These are phyloP conservation scores for Actinomortierella wolfii DNA, from an alignment of 371 early-diverging fungal genomes.

Conservation along the genomic window DNA sequence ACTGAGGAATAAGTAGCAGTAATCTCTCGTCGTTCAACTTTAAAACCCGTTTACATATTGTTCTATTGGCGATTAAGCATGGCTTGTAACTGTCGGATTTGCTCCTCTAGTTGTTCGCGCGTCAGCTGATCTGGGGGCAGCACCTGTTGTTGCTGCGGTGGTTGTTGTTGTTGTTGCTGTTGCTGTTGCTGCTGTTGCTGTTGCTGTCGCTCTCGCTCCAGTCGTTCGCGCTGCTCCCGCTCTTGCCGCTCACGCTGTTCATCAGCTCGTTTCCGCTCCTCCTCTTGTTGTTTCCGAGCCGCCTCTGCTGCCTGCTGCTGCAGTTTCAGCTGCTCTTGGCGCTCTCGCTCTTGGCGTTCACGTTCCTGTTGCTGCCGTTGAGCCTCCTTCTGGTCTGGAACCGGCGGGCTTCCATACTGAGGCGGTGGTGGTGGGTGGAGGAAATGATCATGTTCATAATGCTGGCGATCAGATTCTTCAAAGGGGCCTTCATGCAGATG, in stretches of 20 bases:
- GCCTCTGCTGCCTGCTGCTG: constrained; percentile 8
- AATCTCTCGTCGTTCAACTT: too few relatives aligned
- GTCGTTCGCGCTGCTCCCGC: constrained; percentile 4
- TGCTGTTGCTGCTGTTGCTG: not conserved
- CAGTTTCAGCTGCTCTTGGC: constrained; percentile 8
- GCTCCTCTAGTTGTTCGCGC: constrained; percentile 23
- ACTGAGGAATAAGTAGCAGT: too few relatives aligned
- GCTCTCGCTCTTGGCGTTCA: constrained; percentile 10
- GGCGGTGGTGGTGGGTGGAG: constrained; percentile 8
- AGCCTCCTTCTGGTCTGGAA: too few relatives aligned
- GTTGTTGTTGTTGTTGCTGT: too few relatives aligned
- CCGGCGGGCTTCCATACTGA: too few relatives aligned
- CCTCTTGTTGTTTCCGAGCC: not conserved
- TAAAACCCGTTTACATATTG: too few relatives aligned
- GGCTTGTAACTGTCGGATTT: constrained; percentile 23
- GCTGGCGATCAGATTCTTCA: constrained; percentile 12
- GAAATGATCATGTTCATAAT: constrained; percentile 26
- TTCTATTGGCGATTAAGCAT: not conserved
- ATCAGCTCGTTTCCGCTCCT: not conserved
- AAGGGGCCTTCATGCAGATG: constrained; percentile 16
- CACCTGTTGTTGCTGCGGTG: not conserved
- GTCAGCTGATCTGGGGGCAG: not conserved
- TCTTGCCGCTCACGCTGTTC: not conserved
- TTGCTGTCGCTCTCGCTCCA: constrained; percentile 3
- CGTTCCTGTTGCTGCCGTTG: constrained; percentile 5